Evolutionary conservation across 1,284 basidiomycete species (phyloP).

Genomic region (Pascua sp.): DNA sequence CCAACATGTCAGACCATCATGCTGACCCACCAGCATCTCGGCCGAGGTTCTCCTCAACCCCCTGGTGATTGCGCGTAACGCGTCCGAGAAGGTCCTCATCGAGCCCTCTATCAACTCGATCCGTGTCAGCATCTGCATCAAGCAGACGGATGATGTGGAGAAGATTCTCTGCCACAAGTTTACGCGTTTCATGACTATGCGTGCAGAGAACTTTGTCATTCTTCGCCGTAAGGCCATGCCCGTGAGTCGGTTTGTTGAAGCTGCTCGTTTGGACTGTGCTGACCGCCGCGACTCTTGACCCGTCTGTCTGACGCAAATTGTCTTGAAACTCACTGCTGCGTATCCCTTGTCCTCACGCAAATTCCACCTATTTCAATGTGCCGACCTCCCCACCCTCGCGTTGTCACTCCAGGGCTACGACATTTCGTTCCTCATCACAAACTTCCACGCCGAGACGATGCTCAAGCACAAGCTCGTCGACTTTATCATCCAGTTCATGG

Average conservation of each 20-base stretch:
- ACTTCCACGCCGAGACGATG: slow-evolving; percentile 95
- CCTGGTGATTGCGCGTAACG: slow-evolving; percentile 89
- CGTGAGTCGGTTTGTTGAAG: slow-evolving; percentile 53
- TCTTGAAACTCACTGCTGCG: background rate
- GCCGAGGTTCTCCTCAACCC: slow-evolving; percentile 93
- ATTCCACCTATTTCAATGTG: no score
- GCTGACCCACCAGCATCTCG: slow-evolving; percentile 60
- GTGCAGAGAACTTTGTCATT: slow-evolving; percentile 95
- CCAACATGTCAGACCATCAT: no score
- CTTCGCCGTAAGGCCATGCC: slow-evolving; percentile 88
- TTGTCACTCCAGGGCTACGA: slow-evolving; percentile 73
- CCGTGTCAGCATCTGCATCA: slow-evolving; percentile 93
- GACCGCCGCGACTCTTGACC: no score
- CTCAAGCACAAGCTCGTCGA: slow-evolving; percentile 99
- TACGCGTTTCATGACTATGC: slow-evolving; percentile 98
- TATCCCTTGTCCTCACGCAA: background rate
- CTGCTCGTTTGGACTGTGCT: background rate
- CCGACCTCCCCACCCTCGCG: no score
- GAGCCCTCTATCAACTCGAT: slow-evolving; percentile 97
- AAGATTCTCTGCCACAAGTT: slow-evolving; percentile 96
- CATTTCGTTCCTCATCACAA: slow-evolving; percentile 98
- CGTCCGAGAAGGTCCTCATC: slow-evolving; percentile 93
- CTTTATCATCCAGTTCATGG: slow-evolving; percentile 99
- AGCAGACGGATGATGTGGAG: slow-evolving; percentile 99
- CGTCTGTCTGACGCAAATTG: background rate